These are phyloP conservation scores for Fallopia convolvulus DNA, from an alignment of 148 eudicot genomes.

Conservation along the genomic window DNA sequence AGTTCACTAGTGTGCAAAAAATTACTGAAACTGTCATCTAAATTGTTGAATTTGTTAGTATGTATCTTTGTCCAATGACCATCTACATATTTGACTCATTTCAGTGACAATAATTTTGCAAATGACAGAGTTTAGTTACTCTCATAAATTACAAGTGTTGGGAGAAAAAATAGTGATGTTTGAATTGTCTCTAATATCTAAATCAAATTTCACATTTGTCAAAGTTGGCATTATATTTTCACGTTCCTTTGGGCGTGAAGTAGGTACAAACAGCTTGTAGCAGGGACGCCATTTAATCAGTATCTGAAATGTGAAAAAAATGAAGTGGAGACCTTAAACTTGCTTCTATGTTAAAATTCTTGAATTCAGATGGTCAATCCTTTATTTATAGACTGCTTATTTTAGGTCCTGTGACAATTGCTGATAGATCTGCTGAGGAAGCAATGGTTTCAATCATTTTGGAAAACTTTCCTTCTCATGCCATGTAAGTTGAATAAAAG, in stretches of 20 bases:
- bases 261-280: background rate
- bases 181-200: background rate
- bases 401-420: constrained; percentile 93
- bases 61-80: background rate
- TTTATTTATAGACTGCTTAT: constrained; percentile 12
- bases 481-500: constrained; percentile 49
- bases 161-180: background rate
- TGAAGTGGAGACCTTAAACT: background rate
- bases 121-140: background rate
- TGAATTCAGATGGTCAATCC: background rate
- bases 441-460: constrained; percentile 59
- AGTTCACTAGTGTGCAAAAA: background rate
- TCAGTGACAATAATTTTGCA: background rate
- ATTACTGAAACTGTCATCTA: background rate
- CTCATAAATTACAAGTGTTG: background rate
- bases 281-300: background rate
- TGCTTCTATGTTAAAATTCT: background rate
- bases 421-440: constrained; percentile 88
- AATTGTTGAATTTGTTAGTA: background rate
- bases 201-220: background rate
- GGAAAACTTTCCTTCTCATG: constrained; percentile 67
- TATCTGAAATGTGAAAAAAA: background rate
- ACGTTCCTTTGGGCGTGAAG: background rate
- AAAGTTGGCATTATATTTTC: background rate
- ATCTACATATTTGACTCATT: background rate